Conservation (phyloP, 179 eudicot species). For the Beta macrorhiza region DNA sequence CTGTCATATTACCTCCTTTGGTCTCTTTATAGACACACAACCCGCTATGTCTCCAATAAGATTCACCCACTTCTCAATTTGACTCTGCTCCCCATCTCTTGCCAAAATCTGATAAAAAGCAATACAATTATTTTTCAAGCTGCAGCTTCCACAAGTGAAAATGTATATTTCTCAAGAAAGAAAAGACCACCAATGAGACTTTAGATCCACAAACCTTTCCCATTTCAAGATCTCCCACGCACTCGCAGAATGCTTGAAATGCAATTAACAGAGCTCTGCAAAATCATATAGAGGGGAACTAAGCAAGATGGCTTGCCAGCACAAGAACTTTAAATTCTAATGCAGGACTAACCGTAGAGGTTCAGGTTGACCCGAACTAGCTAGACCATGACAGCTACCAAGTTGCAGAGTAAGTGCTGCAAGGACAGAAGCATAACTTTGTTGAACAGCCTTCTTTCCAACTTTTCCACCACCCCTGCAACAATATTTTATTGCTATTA, state of each 20-base stretch:
- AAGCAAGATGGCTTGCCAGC: slow-evolving; percentile 1
- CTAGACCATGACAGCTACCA: slow-evolving; percentile 86
- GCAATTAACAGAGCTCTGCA: slow-evolving; percentile 78
- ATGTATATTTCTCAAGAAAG: not conserved
- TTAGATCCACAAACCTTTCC: slow-evolving; percentile 64
- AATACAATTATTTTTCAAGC: not conserved
- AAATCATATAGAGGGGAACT: slow-evolving; percentile 15
- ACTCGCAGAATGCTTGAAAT: slow-evolving; percentile 96
- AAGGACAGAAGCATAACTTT: slow-evolving; percentile 84
- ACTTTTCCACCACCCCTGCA: slow-evolving; percentile 95
- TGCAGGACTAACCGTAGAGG: slow-evolving; percentile 58
- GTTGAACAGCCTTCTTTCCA: slow-evolving; percentile 89
- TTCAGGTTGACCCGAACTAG: slow-evolving; percentile 77
- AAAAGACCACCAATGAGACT: slow-evolving; percentile 6
- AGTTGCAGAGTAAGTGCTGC: slow-evolving; percentile 84
- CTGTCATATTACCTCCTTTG: slow-evolving; percentile 71
- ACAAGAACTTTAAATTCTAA: not conserved
- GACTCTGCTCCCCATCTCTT: slow-evolving; percentile 78
- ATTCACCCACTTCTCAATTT: slow-evolving; percentile 84
- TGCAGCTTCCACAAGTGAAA: not conserved
- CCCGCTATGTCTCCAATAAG: slow-evolving; percentile 88
- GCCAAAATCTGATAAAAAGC: slow-evolving; percentile 61
- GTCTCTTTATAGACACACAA: slow-evolving; percentile 82
- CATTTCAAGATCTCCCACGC: slow-evolving; percentile 99
- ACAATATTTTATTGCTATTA: slow-evolving; percentile 1